Percentiles rank a stretch among this genome's conserved stretches.
Evolutionary conservation across 768 basidiomycete genomes (phyloP).

Genomic region (Mycena albidolilacea): DNA sequence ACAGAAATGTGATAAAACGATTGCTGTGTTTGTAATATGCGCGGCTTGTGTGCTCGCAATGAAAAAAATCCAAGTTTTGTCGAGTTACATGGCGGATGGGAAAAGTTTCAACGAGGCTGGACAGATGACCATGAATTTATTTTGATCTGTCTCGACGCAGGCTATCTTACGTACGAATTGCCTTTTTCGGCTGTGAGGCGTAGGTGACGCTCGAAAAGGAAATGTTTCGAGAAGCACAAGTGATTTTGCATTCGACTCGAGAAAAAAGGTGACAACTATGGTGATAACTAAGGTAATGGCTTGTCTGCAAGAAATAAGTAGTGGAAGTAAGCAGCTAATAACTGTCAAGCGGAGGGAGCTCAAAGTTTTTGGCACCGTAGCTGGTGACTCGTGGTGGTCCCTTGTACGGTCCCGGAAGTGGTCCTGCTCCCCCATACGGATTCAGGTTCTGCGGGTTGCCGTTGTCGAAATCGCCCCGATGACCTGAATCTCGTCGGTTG

Average conservation of each 20-base stretch:
- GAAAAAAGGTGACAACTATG: slow-evolving; percentile 17
- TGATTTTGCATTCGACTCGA: slow-evolving; percentile 5
- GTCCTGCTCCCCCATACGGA: slow-evolving; percentile 21
- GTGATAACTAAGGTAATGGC: slow-evolving; percentile 1
- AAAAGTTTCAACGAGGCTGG: too few relatives aligned
- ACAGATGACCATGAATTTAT: too few relatives aligned
- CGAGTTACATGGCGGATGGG: too few relatives aligned
- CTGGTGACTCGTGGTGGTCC: slow-evolving; percentile 31
- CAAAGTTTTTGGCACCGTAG: slow-evolving; percentile 23
- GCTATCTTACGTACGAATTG: too few relatives aligned
- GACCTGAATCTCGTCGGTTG: neutral
- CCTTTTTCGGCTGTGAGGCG: too few relatives aligned
- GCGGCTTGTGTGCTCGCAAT: too few relatives aligned
- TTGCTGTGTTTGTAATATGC: slow-evolving; percentile 18
- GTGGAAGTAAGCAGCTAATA: slow-evolving; percentile 19
- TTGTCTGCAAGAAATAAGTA: slow-evolving; percentile 31
- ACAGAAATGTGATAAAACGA: slow-evolving; percentile 9
- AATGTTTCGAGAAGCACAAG: too few relatives aligned
- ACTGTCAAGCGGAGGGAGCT: slow-evolving; percentile 17
- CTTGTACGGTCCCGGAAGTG: slow-evolving; percentile 20
- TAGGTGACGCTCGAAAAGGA: too few relatives aligned
- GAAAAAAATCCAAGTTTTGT: too few relatives aligned
- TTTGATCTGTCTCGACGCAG: too few relatives aligned
- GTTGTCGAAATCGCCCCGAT: neutral
- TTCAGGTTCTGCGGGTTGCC: neutral